Base-by-base conservation (phyloP, 495 filamentous ascomycete species). In the Daldinia bambusicola region DNA sequence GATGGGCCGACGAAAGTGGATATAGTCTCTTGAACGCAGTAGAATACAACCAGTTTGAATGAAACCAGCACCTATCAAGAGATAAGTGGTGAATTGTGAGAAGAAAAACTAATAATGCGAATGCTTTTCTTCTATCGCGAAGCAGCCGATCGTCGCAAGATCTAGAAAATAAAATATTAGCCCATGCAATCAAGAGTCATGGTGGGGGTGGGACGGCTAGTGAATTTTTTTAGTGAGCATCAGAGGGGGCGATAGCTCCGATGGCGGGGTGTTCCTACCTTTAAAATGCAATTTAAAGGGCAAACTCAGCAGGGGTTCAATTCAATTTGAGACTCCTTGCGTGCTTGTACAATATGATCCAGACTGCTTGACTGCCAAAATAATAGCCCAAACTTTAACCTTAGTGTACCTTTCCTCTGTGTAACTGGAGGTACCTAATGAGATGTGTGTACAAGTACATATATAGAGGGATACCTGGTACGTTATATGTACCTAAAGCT, bases 181-280 rank as follows among this genome's bases (percentile, higher is more conserved):
- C 59, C 59, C 52, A 58, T 51, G 16, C 22, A 52, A 55, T 0
- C 45, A 55, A 66, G 59, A 67, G 61, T 56, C 43, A 72, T 69
- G 34, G 70, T 72, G 70, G 66, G 70, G 70, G 69, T n/a, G 60
- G 63, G 70, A 41, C 63, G n/a, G 31, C 22, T 45, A 51, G 53
- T 63, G 53, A 59, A 67, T 62, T 52, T 66, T 63, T 63, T 71
- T 62, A 61, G 14, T 56, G 55, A 41, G 6, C 48, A 57, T 58
- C 58, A 34, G 52, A n/a, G 48, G 58, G 57, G 52, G 53, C 36
- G 55, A 22, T 31, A 51, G 40, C 55, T 66, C 66, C 60, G 61
- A 66, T 73, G 66, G 65, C 66, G 65, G 61, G 67, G 63, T 59
- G 9, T n/a, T 6, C 14, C 7, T 45, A 40, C 32, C 12, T n/a